Conservation (phyloP, 2,329 filamentous ascomycete species). For the Trichophyton benhamiae region DNA sequence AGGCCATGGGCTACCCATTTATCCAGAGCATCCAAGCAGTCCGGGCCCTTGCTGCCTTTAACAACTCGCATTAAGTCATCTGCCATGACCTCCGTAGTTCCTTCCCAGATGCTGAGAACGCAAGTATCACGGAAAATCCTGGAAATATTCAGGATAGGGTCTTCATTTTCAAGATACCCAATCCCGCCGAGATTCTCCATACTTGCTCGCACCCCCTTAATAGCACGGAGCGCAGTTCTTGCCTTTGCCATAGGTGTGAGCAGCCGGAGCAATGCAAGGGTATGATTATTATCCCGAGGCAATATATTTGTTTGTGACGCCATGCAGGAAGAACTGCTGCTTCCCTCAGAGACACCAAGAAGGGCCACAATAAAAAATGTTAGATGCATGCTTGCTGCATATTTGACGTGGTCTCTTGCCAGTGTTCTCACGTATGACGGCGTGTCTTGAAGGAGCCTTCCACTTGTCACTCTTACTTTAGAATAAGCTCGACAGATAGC, state of each 20-base stretch:
- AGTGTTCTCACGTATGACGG: constrained; percentile 31
- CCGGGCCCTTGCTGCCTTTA: constrained; percentile 18
- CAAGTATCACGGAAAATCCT: constrained; percentile 52
- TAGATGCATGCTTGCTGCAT: constrained; percentile 28
- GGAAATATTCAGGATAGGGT: constrained; percentile 53
- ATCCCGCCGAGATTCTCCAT: constrained; percentile 25
- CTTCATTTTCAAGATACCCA: constrained; percentile 27
- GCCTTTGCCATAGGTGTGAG: constrained; percentile 26
- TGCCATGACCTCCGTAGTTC: constrained; percentile 57
- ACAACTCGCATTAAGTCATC: constrained; percentile 37
- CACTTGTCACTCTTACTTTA: constrained; percentile 26
- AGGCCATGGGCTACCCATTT: constrained; percentile 37
- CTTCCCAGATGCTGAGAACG: constrained; percentile 57
- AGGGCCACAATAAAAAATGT: constrained; percentile 26
- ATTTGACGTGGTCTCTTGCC: constrained; percentile 29
- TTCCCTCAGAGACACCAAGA: constrained; percentile 24
- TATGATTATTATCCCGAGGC: constrained; percentile 13
- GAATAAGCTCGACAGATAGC: constrained; percentile 33
- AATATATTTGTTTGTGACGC: constrained; percentile 15
- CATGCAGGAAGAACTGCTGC: constrained; percentile 13
- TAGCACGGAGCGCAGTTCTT: constrained; percentile 17
- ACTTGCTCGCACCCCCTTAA: constrained; percentile 17
- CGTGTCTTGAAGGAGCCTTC: constrained; percentile 28
- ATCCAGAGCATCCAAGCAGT: constrained; percentile 17
- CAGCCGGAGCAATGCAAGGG: constrained; percentile 20